Conservation (phyloP, 495 filamentous ascomycete species). For the Immersiella caudata region DNA sequence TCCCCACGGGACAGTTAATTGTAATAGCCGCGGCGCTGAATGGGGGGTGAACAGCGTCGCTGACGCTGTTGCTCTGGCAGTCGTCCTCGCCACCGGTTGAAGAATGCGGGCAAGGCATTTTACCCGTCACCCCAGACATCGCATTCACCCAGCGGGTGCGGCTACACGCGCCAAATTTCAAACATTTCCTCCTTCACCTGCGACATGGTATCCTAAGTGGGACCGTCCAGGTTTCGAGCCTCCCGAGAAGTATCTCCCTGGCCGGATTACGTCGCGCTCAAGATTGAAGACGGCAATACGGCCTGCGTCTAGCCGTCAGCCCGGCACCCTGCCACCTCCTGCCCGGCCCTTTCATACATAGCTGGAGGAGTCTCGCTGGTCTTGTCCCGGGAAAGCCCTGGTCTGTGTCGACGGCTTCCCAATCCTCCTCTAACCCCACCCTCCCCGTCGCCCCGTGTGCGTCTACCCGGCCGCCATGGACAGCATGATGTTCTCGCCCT, state of each 20-base stretch:
- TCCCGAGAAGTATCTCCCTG: constrained; percentile 7
- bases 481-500: constrained; percentile 29
- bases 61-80: background rate
- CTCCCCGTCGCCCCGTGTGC: constrained; percentile 21
- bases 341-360: constrained; percentile 10
- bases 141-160: constrained; percentile 43
- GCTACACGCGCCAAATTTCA: constrained; percentile 39
- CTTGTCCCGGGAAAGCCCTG: constrained; percentile 15
- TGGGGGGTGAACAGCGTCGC: constrained; percentile 1
- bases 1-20: constrained; percentile 14
- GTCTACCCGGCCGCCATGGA: constrained; percentile 27
- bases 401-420: constrained; percentile 21
- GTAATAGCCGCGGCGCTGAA: constrained; percentile 23
- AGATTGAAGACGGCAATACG: constrained; percentile 24
- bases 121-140: constrained; percentile 41
- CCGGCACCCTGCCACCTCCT: constrained; percentile 10
- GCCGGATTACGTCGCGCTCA: constrained; percentile 25
- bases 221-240: constrained; percentile 17
- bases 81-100: constrained; percentile 36
- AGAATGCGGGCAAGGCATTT: constrained; percentile 35
- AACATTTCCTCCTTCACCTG: constrained; percentile 27
- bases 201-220: constrained; percentile 22
- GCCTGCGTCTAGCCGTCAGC: constrained; percentile 24
- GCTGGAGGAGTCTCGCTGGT: constrained; percentile 14
- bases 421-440: constrained; percentile 17